Percentiles rank a stretch among this genome's conserved stretches.
Evolutionary conservation across 129 eudicot species (phyloP).

Genomic region (Silybum marianum): DNA sequence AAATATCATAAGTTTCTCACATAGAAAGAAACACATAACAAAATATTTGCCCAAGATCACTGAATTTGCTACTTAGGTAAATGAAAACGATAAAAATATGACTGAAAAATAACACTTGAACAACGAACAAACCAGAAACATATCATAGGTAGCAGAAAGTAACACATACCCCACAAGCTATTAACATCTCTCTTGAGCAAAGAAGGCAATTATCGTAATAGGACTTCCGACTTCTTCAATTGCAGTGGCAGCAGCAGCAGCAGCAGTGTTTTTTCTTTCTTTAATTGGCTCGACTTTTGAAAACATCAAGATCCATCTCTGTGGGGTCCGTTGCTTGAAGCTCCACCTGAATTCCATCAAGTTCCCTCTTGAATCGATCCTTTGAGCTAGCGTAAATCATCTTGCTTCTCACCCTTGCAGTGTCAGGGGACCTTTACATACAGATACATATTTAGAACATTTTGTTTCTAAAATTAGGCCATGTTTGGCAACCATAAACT

Average conservation of each 20-base stretch:
- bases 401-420: conserved; percentile 41
- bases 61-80: conserved; percentile 28
- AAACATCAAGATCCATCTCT: conserved; percentile 61
- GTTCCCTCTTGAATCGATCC: conserved; percentile 68
- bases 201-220: background rate
- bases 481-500: background rate
- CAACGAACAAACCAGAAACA: conserved; percentile 35
- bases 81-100: background rate
- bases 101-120: conserved; percentile 35
- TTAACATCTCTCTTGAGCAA: conserved; percentile 34
- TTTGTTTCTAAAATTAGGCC: background rate
- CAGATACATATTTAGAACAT: conserved; percentile 1
- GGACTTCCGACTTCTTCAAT: background rate
- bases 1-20: conserved; percentile 27
- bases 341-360: conserved; percentile 63
- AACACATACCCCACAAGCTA: conserved; percentile 39
- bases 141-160: conserved; percentile 28
- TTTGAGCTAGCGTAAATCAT: conserved; percentile 54
- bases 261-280: background rate
- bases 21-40: conserved; percentile 16
- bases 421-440: conserved; percentile 46
- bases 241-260: background rate
- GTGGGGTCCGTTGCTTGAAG: conserved; percentile 66
- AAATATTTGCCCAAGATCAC: conserved; percentile 43
- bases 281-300: conserved; percentile 52